Evolutionary conservation across 192 early-diverging fungal genomes (phyloP).

Genomic region (Coemansia sp.): DNA sequence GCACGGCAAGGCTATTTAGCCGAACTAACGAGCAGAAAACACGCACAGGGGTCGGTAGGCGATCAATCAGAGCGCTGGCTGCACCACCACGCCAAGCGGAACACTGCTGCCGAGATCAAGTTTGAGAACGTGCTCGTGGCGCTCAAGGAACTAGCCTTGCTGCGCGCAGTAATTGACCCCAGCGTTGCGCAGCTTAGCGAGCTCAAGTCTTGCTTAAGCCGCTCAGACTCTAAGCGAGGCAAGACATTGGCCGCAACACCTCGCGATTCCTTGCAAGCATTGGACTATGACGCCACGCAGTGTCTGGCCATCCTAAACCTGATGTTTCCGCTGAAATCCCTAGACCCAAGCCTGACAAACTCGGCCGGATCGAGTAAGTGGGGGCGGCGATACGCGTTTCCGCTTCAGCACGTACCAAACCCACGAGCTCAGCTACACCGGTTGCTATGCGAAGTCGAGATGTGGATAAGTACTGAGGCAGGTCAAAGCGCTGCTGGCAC

Average conservation of each 20-base stretch:
- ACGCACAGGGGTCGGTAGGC: conserved; percentile 25
- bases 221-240: not conserved
- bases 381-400: conserved; percentile 35
- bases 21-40: conserved; percentile 20
- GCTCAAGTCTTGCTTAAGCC: conserved; percentile 2
- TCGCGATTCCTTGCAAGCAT: not conserved
- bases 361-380: conserved; percentile 6
- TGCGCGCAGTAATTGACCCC: conserved; percentile 21
- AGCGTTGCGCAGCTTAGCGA: conserved; percentile 16
- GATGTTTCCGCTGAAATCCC: conserved; percentile 42
- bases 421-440: conserved; percentile 45
- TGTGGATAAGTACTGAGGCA: conserved; percentile 35
- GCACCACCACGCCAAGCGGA: conserved; percentile 49
- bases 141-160: conserved; percentile 45
- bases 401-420: conserved; percentile 37
- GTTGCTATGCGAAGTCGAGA: conserved; percentile 46
- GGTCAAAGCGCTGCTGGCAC: not conserved
- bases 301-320: conserved; percentile 45
- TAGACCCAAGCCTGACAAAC: not conserved
- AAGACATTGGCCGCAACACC: not conserved
- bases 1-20: conserved; percentile 26
- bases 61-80: conserved; percentile 53
- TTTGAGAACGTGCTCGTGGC: conserved; percentile 53
- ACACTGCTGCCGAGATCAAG: conserved; percentile 39
- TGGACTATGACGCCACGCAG: conserved; percentile 15